phyloP scores from a whole-genome alignment of 1,284 basidiomycete genomes.

The Gymnopus androsaceus region DNA sequence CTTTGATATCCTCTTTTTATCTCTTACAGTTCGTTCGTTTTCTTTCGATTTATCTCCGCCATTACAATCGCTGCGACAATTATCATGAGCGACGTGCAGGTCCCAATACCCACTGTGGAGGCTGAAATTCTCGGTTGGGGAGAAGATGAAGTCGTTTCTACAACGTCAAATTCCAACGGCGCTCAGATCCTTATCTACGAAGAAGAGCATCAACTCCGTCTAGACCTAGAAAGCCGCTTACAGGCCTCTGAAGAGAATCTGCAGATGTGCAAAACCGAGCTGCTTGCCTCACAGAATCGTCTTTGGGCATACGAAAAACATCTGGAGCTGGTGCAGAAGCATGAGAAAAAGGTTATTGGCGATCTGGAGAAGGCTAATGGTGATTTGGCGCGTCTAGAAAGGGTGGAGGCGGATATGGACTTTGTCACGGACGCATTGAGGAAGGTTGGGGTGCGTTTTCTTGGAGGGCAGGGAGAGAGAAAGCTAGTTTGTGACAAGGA shows the following conservation, averaged over 20 bases:
- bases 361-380: neutral
- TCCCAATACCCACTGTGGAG: neutral
- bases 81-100: neutral
- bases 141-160: neutral
- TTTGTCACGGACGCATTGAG: neutral
- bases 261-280: no score
- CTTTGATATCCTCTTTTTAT: no score
- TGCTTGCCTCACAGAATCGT: no score
- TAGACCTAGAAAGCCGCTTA: neutral
- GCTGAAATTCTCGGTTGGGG: constrained; percentile 1
- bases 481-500: neutral
- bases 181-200: no score
- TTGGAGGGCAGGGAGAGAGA: neutral
- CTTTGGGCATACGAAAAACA: neutral
- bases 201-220: neutral
- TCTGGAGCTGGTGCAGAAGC: neutral
- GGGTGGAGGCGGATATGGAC: neutral
- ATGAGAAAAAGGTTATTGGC: neutral
- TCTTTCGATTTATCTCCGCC: no score
- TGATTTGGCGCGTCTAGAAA: neutral
- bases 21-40: no score
- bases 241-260: neutral
- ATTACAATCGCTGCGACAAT: no score
- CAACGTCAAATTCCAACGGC: neutral
- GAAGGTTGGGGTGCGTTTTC: neutral